Base-by-base conservation (phyloP, 2,329 filamentous ascomycete species). In the Ceratocystis destructans region DNA sequence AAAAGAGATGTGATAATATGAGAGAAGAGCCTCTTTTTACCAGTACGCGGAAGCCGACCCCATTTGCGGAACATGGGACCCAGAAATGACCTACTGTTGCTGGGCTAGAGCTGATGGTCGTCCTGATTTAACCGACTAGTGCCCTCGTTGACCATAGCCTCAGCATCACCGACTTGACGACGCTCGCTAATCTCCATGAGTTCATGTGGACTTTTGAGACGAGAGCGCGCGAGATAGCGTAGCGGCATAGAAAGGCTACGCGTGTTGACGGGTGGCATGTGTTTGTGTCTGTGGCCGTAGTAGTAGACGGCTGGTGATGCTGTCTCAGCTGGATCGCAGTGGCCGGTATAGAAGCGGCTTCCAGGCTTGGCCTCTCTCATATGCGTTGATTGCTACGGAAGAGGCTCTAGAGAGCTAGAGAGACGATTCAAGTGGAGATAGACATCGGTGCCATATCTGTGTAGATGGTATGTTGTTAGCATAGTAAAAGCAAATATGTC, bases 351-450 rank as follows among this genome's bases (percentile, higher is more conserved):
- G 46, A 68, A 68, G 22, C 64, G 64, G 45, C 66, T 68, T 33
- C 66, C 64, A 10, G 59, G 64, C 25, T 68, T 68, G 17, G 66
- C 66, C 50, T 86, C 87, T 83, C 88, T 90, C 87, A 86, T 91
- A 88, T 90, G 88, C 82, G 87, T 86, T 92, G 84, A 83, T 84
- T 86, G 82, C 83, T 94, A 97, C 89, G 96, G 93, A 64, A 99
- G 81, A 70, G 94, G 94, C 76, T 99, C 94, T 31, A 92, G 96
- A 46, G 90, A 96, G 70, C 90, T 96, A 55, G 91, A 96, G 31
- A 99, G 83, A 66, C 94, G 86, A 79, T 99, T 99, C 63, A 99
- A 85, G 76, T 99, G 94, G 61, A 99, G 88, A 78, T 99, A 99
- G 64, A 97, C 94, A 74, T 99, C 94, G 63, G 94, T 99, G 70